A percentile compares a stretch with the other conserved stretches of the same genome.
phyloP scores from a whole-genome alignment of 768 basidiomycete genomes.

The Boletus huronensis region DNA sequence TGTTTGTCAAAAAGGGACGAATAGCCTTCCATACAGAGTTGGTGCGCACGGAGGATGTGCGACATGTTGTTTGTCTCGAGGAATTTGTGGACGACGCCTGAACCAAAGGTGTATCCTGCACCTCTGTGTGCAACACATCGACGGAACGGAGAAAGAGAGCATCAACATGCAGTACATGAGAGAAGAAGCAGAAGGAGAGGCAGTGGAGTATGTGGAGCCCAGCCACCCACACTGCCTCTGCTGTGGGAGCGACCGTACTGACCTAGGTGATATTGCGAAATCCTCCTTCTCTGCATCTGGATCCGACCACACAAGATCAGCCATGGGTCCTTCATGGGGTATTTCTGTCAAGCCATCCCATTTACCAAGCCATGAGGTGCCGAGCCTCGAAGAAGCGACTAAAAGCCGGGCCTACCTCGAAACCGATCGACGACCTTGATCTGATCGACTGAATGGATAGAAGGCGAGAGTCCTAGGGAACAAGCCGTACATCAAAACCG shows the following conservation, averaged over 20 bases:
- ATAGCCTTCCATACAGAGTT: conserved; percentile 99
- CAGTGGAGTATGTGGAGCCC: conserved; percentile 8
- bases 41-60: conserved; percentile 96
- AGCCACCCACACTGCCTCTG: conserved; percentile 5
- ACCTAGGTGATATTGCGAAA: conserved; percentile 98
- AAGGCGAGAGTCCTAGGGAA: conserved; percentile 82
- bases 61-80: conserved; percentile 94
- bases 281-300: conserved; percentile 99
- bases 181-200: conserved; percentile 9
- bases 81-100: conserved; percentile 97
- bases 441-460: conserved; percentile 98
- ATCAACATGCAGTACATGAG: conserved; percentile 10
- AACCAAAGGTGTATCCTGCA: conserved; percentile 98
- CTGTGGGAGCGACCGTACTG: conserved; percentile 25
- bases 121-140: conserved; percentile 51
- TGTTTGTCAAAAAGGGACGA: conserved; percentile 95
- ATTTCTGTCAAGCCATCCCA: conserved; percentile 61
- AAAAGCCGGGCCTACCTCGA: conserved; percentile 57
- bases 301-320: conserved; percentile 99
- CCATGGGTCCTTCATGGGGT: conserved; percentile 99
- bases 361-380: conserved; percentile 20
- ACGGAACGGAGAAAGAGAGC: not conserved
- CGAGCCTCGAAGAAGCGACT: conserved; percentile 21
- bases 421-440: conserved; percentile 99
- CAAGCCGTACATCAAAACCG: conserved; percentile 1